Conservation (phyloP, 352 stramenopile genomes). For the Albugo laibachii region DNA sequence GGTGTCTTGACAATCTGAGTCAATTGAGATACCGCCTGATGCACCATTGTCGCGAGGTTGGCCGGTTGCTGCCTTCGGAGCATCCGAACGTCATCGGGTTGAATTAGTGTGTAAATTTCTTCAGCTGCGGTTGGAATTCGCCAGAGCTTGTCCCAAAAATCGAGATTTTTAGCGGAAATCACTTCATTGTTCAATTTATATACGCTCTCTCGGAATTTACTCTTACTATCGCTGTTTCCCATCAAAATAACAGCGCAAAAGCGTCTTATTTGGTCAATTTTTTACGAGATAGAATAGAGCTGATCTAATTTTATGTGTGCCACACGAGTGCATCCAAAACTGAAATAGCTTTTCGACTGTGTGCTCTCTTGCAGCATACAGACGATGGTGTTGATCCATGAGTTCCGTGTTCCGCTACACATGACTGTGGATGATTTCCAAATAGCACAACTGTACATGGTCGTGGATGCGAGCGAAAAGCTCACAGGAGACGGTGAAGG, state of each 20-base stretch:
- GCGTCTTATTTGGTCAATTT: no score
- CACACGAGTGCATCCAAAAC: no score
- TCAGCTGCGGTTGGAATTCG: conserved; percentile 73
- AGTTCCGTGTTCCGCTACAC: conserved; percentile 73
- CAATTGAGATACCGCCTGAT: conserved; percentile 57
- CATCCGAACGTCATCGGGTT: conserved; percentile 78
- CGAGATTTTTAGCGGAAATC: conserved; percentile 65
- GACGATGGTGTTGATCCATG: conserved; percentile 61
- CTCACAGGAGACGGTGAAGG: conserved; percentile 64
- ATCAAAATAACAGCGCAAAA: conserved; percentile 12
- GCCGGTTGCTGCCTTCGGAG: conserved; percentile 58
- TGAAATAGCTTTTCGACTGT: neutral
- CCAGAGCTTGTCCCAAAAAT: conserved; percentile 83
- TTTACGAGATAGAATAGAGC: no score
- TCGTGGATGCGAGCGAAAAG: conserved; percentile 71
- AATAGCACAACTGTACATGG: conserved; percentile 73
- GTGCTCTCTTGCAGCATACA: neutral
- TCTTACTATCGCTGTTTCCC: conserved; percentile 81
- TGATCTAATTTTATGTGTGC: no score
- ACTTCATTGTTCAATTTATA: conserved; percentile 84
- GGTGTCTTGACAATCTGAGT: conserved; percentile 76
- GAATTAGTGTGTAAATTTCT: conserved; percentile 81
- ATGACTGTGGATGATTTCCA: conserved; percentile 79
- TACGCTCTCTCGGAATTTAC: conserved; percentile 81
- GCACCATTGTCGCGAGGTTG: conserved; percentile 71